Evolutionary conservation across 2,329 filamentous ascomycete genomes (phyloP).

Genomic region (Colletotrichum filicis): DNA sequence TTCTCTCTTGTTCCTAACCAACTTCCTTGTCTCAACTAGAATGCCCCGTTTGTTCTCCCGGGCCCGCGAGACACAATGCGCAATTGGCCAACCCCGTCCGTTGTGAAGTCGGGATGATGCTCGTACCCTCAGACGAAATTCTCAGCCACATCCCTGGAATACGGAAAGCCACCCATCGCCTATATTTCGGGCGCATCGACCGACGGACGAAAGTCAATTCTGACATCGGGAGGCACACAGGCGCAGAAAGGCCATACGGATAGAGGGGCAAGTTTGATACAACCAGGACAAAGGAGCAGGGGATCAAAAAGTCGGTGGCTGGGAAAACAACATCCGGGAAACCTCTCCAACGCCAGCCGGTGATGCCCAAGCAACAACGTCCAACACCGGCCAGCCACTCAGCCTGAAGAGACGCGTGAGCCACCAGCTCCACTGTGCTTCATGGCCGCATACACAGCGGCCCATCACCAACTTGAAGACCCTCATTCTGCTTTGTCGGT

Average conservation of each 20-base stretch:
- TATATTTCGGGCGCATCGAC: conserved; percentile 13
- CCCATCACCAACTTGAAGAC: conserved; percentile 34
- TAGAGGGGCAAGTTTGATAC: not conserved
- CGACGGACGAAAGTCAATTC: conserved; percentile 28
- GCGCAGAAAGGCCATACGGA: too few relatives aligned
- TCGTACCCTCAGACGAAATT: conserved; percentile 20
- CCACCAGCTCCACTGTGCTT: conserved; percentile 41
- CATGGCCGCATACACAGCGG: conserved; percentile 40
- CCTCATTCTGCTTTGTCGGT: conserved; percentile 23
- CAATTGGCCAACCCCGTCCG: conserved; percentile 31
- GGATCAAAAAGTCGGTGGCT: conserved; percentile 33
- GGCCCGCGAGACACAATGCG: conserved; percentile 17
- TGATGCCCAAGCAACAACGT: conserved; percentile 34
- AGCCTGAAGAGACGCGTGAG: conserved; percentile 31
- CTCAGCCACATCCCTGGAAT: conserved; percentile 34
- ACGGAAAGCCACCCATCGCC: conserved; percentile 28
- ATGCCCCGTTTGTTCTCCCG: conserved; percentile 26
- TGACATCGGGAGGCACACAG: conserved; percentile 20
- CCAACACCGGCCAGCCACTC: conserved; percentile 33
- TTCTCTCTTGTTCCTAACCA: not conserved
- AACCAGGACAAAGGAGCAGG: not conserved
- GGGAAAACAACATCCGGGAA: conserved; percentile 29
- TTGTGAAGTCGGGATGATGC: conserved; percentile 30
- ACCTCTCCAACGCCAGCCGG: conserved; percentile 23
- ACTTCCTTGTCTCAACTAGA: not conserved